Percentiles rank a stretch among this genome's conserved stretches.
phyloP scores from a whole-genome alignment of 306 rosid genomes.

The Spatholobus suberectus region DNA sequence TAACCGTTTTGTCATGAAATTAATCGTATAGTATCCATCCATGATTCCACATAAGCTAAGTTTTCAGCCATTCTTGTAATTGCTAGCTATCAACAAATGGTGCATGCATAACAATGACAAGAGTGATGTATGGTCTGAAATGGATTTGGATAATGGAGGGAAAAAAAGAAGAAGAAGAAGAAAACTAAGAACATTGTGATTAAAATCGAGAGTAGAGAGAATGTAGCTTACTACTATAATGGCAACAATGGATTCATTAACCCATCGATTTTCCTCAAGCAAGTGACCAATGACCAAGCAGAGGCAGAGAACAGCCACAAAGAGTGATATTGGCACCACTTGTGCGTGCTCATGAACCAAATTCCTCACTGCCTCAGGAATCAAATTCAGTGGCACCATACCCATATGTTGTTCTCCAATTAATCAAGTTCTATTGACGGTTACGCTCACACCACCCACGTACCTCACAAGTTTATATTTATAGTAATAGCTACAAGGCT shows the following conservation, averaged over 20 bases:
- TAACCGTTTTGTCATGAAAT: background rate
- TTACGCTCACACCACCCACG: background rate
- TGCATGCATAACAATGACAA: background rate
- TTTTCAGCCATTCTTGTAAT: background rate
- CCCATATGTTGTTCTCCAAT: background rate
- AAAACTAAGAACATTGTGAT: background rate
- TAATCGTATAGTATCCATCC: background rate
- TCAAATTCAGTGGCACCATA: constrained; percentile 21
- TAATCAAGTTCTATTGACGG: background rate
- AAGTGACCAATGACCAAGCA: constrained; percentile 80
- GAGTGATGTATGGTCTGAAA: background rate
- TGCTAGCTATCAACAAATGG: background rate
- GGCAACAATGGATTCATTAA: constrained; percentile 91
- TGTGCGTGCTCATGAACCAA: constrained; percentile 60
- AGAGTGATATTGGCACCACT: constrained; percentile 71
- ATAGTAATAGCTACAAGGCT: background rate
- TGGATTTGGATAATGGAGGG: background rate
- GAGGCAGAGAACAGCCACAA: constrained; percentile 80
- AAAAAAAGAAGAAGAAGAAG: no score
- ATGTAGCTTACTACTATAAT: constrained; percentile 62
- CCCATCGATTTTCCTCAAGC: constrained; percentile 79
- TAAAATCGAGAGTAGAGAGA: background rate
- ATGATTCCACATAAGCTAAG: background rate
- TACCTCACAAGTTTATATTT: background rate
- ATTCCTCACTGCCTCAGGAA: constrained; percentile 41